phyloP scores from a whole-genome alignment of 75 land plant genomes.

The Larix kaempferi region DNA sequence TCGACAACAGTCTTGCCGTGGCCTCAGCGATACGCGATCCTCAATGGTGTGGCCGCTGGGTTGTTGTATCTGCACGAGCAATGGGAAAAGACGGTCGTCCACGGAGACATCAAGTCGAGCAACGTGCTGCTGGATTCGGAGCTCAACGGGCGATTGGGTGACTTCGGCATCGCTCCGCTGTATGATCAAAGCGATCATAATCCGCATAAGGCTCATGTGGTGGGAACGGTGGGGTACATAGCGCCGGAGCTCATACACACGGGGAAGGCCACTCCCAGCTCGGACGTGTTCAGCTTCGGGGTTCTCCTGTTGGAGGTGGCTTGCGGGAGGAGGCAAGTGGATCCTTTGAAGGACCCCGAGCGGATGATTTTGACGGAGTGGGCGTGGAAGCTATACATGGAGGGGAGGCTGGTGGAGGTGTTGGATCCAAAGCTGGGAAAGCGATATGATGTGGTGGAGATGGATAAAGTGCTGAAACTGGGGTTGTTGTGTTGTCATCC shows the following conservation, averaged over 20 bases:
- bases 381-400: conserved; percentile 31
- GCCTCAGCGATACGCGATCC: conserved; percentile 37
- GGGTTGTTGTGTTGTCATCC: conserved; percentile 14
- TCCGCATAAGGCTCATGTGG: conserved; percentile 21
- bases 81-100: conserved; percentile 18
- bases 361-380: conserved; percentile 28
- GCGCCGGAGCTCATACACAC: conserved; percentile 34
- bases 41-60: conserved; percentile 46
- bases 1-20: conserved; percentile 16
- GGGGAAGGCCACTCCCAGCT: conserved; percentile 31
- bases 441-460: background rate
- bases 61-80: conserved; percentile 19
- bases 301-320: conserved; percentile 18
- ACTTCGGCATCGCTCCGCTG: conserved; percentile 34
- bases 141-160: conserved; percentile 29
- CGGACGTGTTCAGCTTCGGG: conserved; percentile 32
- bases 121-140: conserved; percentile 28
- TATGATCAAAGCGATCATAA: conserved; percentile 18
- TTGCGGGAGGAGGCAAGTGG: conserved; percentile 24
- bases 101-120: conserved; percentile 37
- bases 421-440: conserved; percentile 9
- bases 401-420: conserved; percentile 4
- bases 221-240: conserved; percentile 41
- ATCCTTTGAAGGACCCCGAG: background rate
- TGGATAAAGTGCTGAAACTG: conserved; percentile 14